Percentiles rank a stretch among this genome's conserved stretches.
Conservation (phyloP, 352 stramenopile genomes). For the Pythium pyrilobum region DNA sequence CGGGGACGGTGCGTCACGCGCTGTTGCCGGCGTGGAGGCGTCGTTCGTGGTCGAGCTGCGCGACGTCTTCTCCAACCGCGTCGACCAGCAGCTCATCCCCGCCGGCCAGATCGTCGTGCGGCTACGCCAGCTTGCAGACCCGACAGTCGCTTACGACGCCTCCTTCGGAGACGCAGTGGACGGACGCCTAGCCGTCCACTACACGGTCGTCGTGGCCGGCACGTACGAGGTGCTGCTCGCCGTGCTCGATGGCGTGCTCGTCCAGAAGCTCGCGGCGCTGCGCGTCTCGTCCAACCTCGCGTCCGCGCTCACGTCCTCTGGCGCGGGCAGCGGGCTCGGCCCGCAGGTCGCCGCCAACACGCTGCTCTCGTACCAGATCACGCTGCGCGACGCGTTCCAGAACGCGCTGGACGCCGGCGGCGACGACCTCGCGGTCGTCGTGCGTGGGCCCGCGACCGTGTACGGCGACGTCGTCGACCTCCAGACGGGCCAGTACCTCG, state of each 20-base stretch:
- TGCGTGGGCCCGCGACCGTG: slow-evolving; percentile 7
- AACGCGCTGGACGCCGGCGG: slow-evolving; percentile 12
- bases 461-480: slow-evolving; percentile 13
- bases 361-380: slow-evolving; percentile 2
- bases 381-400: slow-evolving; percentile 8
- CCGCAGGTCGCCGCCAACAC: slow-evolving; percentile 6
- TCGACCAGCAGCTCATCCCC: slow-evolving; percentile 1
- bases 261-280: slow-evolving; percentile 9
- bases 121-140: slow-evolving; percentile 1
- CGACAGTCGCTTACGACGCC: not conserved
- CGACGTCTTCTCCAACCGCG: slow-evolving; percentile 11
- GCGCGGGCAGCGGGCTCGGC: slow-evolving; percentile 7
- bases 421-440: slow-evolving; percentile 9
- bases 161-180: not conserved
- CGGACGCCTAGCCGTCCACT: slow-evolving; percentile 2
- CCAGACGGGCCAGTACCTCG: slow-evolving; percentile 8
- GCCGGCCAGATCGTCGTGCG: not conserved
- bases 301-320: slow-evolving; percentile 14
- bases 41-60: slow-evolving; percentile 17
- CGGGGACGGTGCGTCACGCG: not conserved
- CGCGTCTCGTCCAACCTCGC: slow-evolving; percentile 13
- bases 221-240: slow-evolving; percentile 11
- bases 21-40: not conserved
- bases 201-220: slow-evolving; percentile 2
- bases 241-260: not conserved